Base-by-base conservation (phyloP, 208 protist species). In the Trypanosoma boissoni region DNA sequence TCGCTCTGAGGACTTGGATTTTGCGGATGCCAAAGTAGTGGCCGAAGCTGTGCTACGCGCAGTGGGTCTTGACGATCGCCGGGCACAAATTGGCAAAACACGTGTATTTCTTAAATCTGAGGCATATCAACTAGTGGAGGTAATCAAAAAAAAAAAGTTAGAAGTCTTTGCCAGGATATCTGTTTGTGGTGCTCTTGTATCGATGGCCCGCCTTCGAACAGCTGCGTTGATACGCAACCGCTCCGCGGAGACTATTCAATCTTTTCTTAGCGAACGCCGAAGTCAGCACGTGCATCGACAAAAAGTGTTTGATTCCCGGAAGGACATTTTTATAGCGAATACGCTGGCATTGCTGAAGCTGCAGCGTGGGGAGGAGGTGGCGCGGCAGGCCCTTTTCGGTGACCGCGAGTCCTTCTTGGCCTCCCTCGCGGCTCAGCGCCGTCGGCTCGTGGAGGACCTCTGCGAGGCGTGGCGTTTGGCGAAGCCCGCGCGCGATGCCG, bases 81-180 rank as follows among this genome's bases (percentile, higher is more conserved):
- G 66, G 8, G 75, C 65, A 28, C 75, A 81, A 51, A 55, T 78
- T 8, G 75, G 75, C n/a, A 74, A 76, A 42, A 61, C 71, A 14
- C 62, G 70, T 43, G 46, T 78, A 0, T 82, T 82, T 46, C 58
- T 82, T 8, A 78, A 69, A 32, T 64, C 57, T 20, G 76, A 78
- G 10, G 66, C 68, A 21, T 71, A 76, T 43, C 61, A 78, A 41
- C 49, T 52, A 16, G 49, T 78, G 5, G 72, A 78, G 48, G 64
- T 64, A 0, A 32, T 69, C 1, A 58, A 65, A 26, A 70, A 68
- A 41, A 28, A 73, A 36, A 49, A 44, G 14, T 24, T 77, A 26
- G 55, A 74, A 42, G 57, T 59, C 6, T 72, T 72, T 39, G 57
- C 36, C 5, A 48, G 21, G 9, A 44, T 45, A 14, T 52, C 34